Percentiles rank a stretch among this genome's conserved stretches.
These are phyloP conservation scores for Shiraia bambusicola DNA, from an alignment of 2,329 filamentous ascomycete genomes.

Conservation along the genomic window DNA sequence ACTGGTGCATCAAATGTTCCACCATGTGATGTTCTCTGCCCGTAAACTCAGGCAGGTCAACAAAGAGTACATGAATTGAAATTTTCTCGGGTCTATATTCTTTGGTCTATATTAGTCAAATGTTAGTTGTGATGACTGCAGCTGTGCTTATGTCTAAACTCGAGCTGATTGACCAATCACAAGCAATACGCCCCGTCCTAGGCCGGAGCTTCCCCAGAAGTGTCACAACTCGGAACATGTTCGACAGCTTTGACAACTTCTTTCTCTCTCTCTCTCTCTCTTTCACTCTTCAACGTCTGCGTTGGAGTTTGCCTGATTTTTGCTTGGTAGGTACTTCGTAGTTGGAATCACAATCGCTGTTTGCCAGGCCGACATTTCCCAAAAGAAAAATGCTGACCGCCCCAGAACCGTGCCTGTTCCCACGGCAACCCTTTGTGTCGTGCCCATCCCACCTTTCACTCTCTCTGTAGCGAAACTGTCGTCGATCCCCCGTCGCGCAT, in stretches of 20 bases:
- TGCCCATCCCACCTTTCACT: conserved; percentile 8
- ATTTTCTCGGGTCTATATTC: no score
- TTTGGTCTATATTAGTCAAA: no score
- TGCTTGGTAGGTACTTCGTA: conserved; percentile 14
- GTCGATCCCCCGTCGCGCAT: conserved; percentile 13
- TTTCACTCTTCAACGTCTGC: conserved; percentile 17
- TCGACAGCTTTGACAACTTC: conserved; percentile 13
- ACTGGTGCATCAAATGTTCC: no score
- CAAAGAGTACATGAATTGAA: no score
- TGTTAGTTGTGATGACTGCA: no score
- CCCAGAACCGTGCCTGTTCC: conserved; percentile 17
- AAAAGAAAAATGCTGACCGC: conserved; percentile 14
- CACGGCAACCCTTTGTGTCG: conserved; percentile 26
- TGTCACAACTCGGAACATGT: conserved; percentile 22
- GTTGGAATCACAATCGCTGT: conserved; percentile 12
- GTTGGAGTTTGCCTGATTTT: conserved; percentile 9
- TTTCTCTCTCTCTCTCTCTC: no score
- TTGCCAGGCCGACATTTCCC: conserved; percentile 1
- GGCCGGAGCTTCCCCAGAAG: conserved; percentile 13
- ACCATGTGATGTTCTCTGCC: no score
- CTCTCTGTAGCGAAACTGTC: conserved; percentile 17
- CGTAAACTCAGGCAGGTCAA: no score
- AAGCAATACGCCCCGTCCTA: background rate
- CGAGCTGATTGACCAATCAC: conserved; percentile 7
- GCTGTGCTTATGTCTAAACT: no score